Conservation (phyloP, 1,284 basidiomycete genomes). For the Mycosarcoma maydis region DNA sequence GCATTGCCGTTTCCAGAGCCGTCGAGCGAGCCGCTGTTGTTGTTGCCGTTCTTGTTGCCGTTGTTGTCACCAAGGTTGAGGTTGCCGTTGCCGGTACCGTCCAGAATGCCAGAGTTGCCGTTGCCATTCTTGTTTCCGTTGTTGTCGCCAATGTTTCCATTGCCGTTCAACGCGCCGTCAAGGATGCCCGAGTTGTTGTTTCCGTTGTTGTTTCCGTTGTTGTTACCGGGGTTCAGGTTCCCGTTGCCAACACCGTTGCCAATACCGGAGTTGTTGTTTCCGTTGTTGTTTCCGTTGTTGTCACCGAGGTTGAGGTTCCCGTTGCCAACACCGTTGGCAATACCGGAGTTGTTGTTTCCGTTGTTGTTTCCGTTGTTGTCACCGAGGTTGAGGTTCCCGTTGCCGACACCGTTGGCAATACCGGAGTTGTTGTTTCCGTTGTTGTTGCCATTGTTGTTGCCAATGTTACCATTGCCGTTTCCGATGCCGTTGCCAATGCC, state of each 20-base stretch:
- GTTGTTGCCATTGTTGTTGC: constrained; percentile 10
- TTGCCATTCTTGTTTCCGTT: constrained; percentile 24
- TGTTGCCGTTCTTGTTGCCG: constrained; percentile 25
- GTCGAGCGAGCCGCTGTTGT: neutral
- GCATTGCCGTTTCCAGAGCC: neutral
- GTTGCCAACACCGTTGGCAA: neutral
- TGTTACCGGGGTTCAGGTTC: neutral
- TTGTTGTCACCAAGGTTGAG: constrained; percentile 8
- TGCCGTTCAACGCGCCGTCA: constrained; percentile 8
- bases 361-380: neutral
- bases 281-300: constrained; percentile 3
- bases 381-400: neutral
- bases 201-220: constrained; percentile 14
- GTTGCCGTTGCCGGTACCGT: constrained; percentile 22
- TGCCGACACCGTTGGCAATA: neutral
- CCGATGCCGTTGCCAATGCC: constrained; percentile 1
- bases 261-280: constrained; percentile 3
- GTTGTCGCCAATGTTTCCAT: constrained; percentile 6
- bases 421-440: constrained; percentile 7
- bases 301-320: neutral
- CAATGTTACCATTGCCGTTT: constrained; percentile 5
- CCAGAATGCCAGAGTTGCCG: constrained; percentile 7
- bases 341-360: neutral
- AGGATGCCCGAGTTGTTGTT: constrained; percentile 9
- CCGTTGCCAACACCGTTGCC: neutral